A percentile compares a stretch with the other conserved stretches of the same genome.
phyloP scores from a whole-genome alignment of 2,329 filamentous ascomycete species.

The Metarhizium rileyi region DNA sequence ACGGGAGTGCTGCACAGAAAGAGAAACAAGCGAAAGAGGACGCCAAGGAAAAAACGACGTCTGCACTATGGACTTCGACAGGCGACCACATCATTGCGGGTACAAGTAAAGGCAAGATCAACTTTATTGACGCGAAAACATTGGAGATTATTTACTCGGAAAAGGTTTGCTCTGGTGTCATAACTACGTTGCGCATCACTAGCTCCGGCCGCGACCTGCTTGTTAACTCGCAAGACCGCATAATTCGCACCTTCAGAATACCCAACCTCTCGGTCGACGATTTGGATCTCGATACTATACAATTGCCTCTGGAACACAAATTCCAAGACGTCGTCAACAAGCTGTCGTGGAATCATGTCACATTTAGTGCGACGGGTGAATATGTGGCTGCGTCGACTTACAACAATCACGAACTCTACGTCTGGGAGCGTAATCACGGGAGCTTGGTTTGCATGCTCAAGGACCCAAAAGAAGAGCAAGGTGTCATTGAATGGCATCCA shows the following conservation, averaged over 20 bases:
- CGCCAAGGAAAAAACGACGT: conserved; percentile 89
- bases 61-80: conserved; percentile 74
- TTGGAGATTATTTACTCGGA: conserved; percentile 81
- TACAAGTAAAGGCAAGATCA: conserved; percentile 92
- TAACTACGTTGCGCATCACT: conserved; percentile 79
- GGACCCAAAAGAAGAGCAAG: conserved; percentile 91
- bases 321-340: conserved; percentile 97
- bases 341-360: conserved; percentile 92
- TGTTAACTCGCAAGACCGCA: conserved; percentile 87
- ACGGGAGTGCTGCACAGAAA: conserved; percentile 57
- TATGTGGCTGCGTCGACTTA: conserved; percentile 95
- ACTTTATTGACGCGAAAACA: conserved; percentile 80
- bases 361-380: conserved; percentile 87
- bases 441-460: conserved; percentile 95
- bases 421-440: conserved; percentile 91
- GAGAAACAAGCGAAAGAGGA: conserved; percentile 88
- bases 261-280: conserved; percentile 63
- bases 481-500: conserved; percentile 96
- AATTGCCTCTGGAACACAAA: conserved; percentile 90
- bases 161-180: conserved; percentile 76
- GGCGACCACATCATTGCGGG: conserved; percentile 87
- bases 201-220: conserved; percentile 75
- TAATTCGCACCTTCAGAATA: conserved; percentile 85
- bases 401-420: conserved; percentile 97
- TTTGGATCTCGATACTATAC: conserved; percentile 75